Evolutionary conservation across 805 yeast genomes (phyloP).

Genomic region (Yamadazyma insecticola): DNA sequence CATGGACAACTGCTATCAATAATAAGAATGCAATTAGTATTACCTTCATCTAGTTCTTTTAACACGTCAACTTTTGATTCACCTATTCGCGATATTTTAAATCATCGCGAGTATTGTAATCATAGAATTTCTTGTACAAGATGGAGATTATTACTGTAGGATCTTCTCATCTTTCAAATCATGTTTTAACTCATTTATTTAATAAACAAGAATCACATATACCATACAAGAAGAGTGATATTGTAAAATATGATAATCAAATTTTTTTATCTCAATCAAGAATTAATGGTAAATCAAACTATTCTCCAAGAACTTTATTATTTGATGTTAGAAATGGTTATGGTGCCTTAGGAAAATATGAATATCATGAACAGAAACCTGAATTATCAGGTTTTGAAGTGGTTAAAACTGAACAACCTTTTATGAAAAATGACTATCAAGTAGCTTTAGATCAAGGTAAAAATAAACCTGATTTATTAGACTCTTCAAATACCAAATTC

Average conservation of each 20-base stretch:
- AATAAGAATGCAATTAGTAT: conserved; percentile 5
- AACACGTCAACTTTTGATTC: not conserved
- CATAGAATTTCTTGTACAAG: not conserved
- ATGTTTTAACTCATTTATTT: conserved; percentile 73
- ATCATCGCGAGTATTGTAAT: no score
- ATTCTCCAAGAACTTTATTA: conserved; percentile 75
- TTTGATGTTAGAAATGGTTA: conserved; percentile 79
- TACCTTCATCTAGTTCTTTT: conserved; percentile 4
- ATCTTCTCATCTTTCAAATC: conserved; percentile 65
- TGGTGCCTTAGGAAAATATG: conserved; percentile 60
- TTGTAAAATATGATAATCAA: conserved; percentile 45
- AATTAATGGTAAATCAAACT: conserved; percentile 35
- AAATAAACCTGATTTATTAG: conserved; percentile 25
- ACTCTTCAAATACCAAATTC: conserved; percentile 41
- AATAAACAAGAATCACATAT: conserved; percentile 72
- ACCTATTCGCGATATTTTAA: not conserved
- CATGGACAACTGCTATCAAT: conserved; percentile 11
- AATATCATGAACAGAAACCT: conserved; percentile 31
- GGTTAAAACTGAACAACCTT: conserved; percentile 29
- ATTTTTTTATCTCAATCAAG: conserved; percentile 27
- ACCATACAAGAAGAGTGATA: conserved; percentile 43
- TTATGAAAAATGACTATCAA: conserved; percentile 59
- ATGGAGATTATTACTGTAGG: conserved; percentile 7
- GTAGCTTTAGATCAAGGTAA: conserved; percentile 50
- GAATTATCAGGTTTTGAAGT: conserved; percentile 9